These are phyloP conservation scores for Spinellus fusiger DNA, from an alignment of 192 early-diverging fungal genomes.

Conservation along the genomic window DNA sequence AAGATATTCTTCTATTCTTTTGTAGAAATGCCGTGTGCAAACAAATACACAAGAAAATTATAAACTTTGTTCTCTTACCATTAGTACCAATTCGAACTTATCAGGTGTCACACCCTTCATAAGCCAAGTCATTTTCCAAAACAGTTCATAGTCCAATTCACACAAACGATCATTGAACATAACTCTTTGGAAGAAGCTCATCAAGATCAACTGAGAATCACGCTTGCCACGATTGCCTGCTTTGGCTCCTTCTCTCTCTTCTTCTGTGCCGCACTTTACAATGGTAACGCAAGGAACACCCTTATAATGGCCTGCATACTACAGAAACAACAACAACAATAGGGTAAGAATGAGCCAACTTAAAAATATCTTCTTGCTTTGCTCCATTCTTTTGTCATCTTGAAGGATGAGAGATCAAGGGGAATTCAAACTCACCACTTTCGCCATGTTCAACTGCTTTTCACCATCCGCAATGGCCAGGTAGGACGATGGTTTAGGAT, in stretches of 20 bases:
- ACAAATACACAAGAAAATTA: not conserved
- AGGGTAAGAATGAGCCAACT: not conserved
- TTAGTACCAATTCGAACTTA: slow-evolving; percentile 67
- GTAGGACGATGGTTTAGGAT: slow-evolving; percentile 76
- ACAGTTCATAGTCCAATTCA: slow-evolving; percentile 87
- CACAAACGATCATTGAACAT: slow-evolving; percentile 84
- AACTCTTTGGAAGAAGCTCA: slow-evolving; percentile 84
- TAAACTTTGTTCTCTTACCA: slow-evolving; percentile 35
- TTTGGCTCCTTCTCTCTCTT: slow-evolving; percentile 59
- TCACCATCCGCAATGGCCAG: slow-evolving; percentile 74
- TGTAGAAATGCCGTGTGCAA: not conserved
- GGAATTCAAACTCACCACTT: slow-evolving; percentile 47
- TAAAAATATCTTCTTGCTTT: not conserved
- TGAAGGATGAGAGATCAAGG: no score
- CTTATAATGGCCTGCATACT: slow-evolving; percentile 71
- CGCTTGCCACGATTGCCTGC: slow-evolving; percentile 94
- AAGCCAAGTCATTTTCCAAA: slow-evolving; percentile 67
- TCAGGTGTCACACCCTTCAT: slow-evolving; percentile 87
- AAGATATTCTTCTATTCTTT: not conserved
- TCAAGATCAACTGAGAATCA: slow-evolving; percentile 91
- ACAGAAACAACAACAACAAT: slow-evolving; percentile 9
- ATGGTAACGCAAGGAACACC: slow-evolving; percentile 62
- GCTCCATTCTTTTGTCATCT: not conserved
- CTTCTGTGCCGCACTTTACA: slow-evolving; percentile 67
- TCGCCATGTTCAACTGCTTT: slow-evolving; percentile 81